Evolutionary conservation across 2,329 filamentous ascomycete species (phyloP).

Genomic region (Pyrenochaeta sp.): DNA sequence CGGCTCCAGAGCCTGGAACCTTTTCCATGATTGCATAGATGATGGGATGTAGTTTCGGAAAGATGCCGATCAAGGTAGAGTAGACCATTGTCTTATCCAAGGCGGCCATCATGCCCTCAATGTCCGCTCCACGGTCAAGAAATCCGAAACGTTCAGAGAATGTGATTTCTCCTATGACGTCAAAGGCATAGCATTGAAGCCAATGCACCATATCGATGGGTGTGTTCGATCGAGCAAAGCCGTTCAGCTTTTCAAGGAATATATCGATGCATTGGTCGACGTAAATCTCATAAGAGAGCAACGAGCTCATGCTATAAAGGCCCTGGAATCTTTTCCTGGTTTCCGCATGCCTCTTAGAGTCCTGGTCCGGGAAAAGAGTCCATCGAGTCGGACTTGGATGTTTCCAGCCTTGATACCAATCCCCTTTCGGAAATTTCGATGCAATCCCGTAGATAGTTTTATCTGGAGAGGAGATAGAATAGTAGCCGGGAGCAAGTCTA

Average conservation of each 20-base stretch:
- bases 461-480: constrained; percentile 4
- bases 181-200: no score
- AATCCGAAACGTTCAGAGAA: no score
- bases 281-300: constrained; percentile 38
- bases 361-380: constrained; percentile 47
- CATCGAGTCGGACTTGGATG: constrained; percentile 47
- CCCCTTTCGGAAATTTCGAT: constrained; percentile 15
- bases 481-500: constrained; percentile 6
- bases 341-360: constrained; percentile 48
- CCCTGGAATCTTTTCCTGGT: constrained; percentile 24
- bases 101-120: no score
- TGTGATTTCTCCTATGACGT: no score
- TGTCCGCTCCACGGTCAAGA: no score
- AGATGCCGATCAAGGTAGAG: constrained; percentile 25
- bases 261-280: constrained; percentile 35
- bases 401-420: constrained; percentile 44
- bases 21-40: constrained; percentile 14
- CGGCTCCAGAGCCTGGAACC: constrained; percentile 10
- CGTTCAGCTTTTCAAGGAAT: no score
- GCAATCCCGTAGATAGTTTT: constrained; percentile 16
- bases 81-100: constrained; percentile 12
- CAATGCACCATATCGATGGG: no score
- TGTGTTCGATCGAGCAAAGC: no score
- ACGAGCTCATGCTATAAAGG: constrained; percentile 46
- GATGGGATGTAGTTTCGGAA: constrained; percentile 16